Evolutionary conservation across 2,329 filamentous ascomycete genomes (phyloP).

Genomic region (Chaetomium strumarium): DNA sequence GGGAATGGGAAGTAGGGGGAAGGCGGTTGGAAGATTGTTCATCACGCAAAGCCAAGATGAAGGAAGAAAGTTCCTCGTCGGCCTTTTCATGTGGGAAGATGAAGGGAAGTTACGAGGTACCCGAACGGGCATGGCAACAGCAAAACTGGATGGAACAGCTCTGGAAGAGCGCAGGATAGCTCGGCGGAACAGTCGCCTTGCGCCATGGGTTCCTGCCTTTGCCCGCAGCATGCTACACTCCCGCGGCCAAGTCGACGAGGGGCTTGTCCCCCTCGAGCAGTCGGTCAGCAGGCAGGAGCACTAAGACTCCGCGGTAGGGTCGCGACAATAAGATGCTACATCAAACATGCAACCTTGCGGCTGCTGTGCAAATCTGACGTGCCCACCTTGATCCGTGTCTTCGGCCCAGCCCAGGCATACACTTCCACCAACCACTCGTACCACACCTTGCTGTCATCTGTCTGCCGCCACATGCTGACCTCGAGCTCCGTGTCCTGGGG

Average conservation of each 20-base stretch:
- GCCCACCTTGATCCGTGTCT: conserved; percentile 58
- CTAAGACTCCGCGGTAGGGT: neutral
- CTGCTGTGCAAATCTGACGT: conserved; percentile 63
- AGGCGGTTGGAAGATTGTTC: no score
- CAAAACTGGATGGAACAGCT: neutral
- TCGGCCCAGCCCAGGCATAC: conserved; percentile 59
- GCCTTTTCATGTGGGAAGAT: no score
- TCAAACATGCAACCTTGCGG: conserved; percentile 63
- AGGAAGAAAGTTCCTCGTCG: no score
- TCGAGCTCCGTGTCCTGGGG: conserved; percentile 81
- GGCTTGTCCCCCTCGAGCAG: neutral
- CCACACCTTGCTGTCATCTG: conserved; percentile 93
- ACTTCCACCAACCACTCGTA: conserved; percentile 97
- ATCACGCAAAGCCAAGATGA: no score
- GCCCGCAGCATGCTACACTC: neutral
- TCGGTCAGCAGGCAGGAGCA: neutral
- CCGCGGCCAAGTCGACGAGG: neutral
- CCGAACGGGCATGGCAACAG: neutral
- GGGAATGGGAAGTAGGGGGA: neutral
- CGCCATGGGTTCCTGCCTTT: neutral
- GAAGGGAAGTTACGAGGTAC: no score
- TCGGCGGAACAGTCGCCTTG: neutral
- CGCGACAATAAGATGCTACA: conserved; percentile 40
- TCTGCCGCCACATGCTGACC: conserved; percentile 92
- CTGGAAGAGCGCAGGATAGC: neutral